These are phyloP conservation scores for Diddensiella santjacobensis DNA, from an alignment of 805 yeast species.

Conservation along the genomic window DNA sequence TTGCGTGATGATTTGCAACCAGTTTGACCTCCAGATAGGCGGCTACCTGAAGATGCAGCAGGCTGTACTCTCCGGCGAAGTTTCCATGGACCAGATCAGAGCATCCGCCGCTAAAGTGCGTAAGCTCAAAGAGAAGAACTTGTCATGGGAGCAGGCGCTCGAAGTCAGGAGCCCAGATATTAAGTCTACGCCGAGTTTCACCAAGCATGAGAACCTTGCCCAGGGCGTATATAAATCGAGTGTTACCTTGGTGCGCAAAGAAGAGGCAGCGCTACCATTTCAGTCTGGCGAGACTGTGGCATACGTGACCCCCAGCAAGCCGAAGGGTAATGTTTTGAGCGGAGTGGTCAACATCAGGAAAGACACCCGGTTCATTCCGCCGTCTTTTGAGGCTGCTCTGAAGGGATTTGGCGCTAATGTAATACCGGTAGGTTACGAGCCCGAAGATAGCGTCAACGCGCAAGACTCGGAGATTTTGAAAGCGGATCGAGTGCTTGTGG, in stretches of 20 bases:
- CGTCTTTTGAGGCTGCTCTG: slow-evolving; percentile 39
- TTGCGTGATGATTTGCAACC: slow-evolving; percentile 56
- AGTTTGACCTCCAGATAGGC: slow-evolving; percentile 47
- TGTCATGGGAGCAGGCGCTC: slow-evolving; percentile 43
- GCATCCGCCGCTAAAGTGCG: slow-evolving; percentile 41
- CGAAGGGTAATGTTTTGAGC: slow-evolving; percentile 11
- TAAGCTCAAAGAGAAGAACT: slow-evolving; percentile 38
- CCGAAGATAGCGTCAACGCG: slow-evolving; percentile 42
- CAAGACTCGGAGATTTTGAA: slow-evolving; percentile 49
- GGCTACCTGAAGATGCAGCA: slow-evolving; percentile 41
- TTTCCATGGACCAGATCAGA: slow-evolving; percentile 32
- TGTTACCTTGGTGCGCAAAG: slow-evolving; percentile 44
- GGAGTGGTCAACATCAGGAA: slow-evolving; percentile 30
- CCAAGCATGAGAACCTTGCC: neutral
- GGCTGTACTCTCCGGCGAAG: slow-evolving; percentile 33
- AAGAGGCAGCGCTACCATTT: slow-evolving; percentile 40
- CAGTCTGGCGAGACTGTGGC: slow-evolving; percentile 24
- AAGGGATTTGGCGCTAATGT: slow-evolving; percentile 41
- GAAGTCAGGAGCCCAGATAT: slow-evolving; percentile 12
- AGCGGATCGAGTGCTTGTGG: slow-evolving; percentile 40
- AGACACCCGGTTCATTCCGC: slow-evolving; percentile 25
- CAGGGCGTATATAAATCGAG: slow-evolving; percentile 43
- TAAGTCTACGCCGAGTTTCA: slow-evolving; percentile 40
- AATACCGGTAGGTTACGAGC: slow-evolving; percentile 48
- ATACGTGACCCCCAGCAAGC: slow-evolving; percentile 22